Conservation (phyloP, 2,329 filamentous ascomycete genomes). For the Fusarium ramigenum region DNA sequence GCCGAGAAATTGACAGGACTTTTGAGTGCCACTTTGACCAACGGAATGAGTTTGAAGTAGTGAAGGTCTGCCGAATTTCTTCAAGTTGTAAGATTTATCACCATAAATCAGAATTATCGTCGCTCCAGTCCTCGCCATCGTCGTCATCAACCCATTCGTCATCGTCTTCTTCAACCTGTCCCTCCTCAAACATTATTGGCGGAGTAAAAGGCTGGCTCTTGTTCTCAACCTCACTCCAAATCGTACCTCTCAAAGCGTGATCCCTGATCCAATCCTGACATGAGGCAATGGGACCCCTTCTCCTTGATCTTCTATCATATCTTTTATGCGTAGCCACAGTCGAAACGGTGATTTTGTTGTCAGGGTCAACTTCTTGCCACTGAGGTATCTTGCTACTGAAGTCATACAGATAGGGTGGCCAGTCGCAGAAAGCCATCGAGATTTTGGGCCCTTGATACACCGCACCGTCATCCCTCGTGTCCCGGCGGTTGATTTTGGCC, state of each 20-base stretch:
- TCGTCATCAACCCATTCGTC: neutral
- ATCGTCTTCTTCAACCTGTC: neutral
- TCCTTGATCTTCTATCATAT: neutral
- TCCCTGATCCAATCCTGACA: conserved; percentile 14
- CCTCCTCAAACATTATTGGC: neutral
- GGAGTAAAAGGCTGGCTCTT: neutral
- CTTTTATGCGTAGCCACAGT: neutral
- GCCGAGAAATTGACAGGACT: too few relatives aligned
- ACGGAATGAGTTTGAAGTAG: too few relatives aligned
- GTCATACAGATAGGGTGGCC: neutral
- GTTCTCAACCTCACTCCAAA: conserved; percentile 1
- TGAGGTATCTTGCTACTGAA: neutral
- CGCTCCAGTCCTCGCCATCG: neutral
- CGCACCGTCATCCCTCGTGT: rapidly evolving
- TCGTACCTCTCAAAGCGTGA: neutral
- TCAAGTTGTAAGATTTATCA: neutral
- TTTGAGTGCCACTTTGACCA: too few relatives aligned
- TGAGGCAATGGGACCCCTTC: neutral
- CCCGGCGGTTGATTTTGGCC: too few relatives aligned
- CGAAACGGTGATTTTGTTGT: neutral
- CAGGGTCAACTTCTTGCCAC: conserved; percentile 12
- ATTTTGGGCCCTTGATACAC: neutral
- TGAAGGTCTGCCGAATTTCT: too few relatives aligned
- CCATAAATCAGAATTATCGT: neutral
- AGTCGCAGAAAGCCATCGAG: conserved; percentile 7